Percentiles rank a stretch among this genome's conserved stretches.
Conservation (phyloP, 75 land plant genomes). For the Pseudotsuga menziesii region DNA sequence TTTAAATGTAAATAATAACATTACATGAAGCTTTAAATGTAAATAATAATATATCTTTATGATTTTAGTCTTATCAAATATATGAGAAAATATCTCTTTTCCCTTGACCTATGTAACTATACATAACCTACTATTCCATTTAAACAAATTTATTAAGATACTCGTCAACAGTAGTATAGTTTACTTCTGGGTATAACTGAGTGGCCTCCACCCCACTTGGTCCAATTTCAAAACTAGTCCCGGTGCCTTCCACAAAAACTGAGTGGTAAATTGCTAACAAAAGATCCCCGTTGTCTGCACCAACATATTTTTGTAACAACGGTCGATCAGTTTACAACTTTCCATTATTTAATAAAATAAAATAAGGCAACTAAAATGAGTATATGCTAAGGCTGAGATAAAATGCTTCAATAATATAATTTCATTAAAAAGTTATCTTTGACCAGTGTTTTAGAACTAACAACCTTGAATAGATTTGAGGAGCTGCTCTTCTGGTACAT, state of each 20-base stretch:
- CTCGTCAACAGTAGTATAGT: constrained; percentile 20
- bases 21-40: no score
- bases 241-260: constrained; percentile 16
- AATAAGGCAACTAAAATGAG: no score
- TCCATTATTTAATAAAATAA: no score
- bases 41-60: no score
- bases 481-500: constrained; percentile 26
- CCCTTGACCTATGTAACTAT: no score
- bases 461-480: constrained; percentile 15
- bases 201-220: constrained; percentile 23
- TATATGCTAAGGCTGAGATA: no score
- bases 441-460: background rate
- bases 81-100: no score
- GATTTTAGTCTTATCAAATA: no score
- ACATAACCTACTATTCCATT: background rate
- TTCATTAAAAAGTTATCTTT: no score
- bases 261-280: constrained; percentile 6
- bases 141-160: constrained; percentile 9
- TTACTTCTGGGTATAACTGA: constrained; percentile 35
- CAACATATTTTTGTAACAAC: background rate
- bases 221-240: constrained; percentile 22
- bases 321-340: no score
- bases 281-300: constrained; percentile 12
- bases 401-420: no score
- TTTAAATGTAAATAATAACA: no score